Evolutionary conservation across 192 early-diverging fungal genomes (phyloP), one percentile per base, ranked within the genome.

Genomic region (Coemansia sp.): DNA sequence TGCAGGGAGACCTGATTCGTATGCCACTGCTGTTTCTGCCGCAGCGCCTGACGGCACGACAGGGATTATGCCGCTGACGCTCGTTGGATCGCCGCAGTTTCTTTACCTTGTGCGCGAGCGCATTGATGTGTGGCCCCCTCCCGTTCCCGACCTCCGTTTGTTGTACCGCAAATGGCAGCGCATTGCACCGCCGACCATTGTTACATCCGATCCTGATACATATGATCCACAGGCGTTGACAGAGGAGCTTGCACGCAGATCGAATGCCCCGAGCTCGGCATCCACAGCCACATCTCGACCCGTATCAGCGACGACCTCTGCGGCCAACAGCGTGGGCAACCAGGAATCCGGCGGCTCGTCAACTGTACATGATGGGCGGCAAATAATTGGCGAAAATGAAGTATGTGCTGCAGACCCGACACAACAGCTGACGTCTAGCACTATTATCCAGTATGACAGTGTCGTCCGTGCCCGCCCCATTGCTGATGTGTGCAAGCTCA

Each of bases 51-150:
- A 7, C 15, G 41, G 60, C 30, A 53, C 62, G 30, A 24, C 44
- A 12, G 75, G 68, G 1, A 75, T 83, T 14, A 38, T 61, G 44
- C 73, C 83, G 20, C 38, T 68, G 30, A 80, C 79, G 46, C 66
- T 83, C 18, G 77, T 77, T 0, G 84, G 67, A 9, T 73, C 84
- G 23, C 76, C 68, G 34, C 61, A 68, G 39, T 85, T 85, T 60
- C 41, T 83, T 10, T 85, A 85, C 39, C 62, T 83, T 0, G 70
- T 70, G 20, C 80, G 73, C 30, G 84, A 85, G 69, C 79, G 84
- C 11, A 57, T 76, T 12, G 84, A 85, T 35, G 72, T 83, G 55
- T 85, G 84, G 84, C 84, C 84, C 46, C 84, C 84, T 44, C 76
- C 84, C 0, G 76, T 80, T 20, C 76, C 76, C 16, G 73, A 79